These are phyloP conservation scores for Trichoderma sp. DNA, from an alignment of 2,329 filamentous ascomycete genomes.

Conservation along the genomic window DNA sequence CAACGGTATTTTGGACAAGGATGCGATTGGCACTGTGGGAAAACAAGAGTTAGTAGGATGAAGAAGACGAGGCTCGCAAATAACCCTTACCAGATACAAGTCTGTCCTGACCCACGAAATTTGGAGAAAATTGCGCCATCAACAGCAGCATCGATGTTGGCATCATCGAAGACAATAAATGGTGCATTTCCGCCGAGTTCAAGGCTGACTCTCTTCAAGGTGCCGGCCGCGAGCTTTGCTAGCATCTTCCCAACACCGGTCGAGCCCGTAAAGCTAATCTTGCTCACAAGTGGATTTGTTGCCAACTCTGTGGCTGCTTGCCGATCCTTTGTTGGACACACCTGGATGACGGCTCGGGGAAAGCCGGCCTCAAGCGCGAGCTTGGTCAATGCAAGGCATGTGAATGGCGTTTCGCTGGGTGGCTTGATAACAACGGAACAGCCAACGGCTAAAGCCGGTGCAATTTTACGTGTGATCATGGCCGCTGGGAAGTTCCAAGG, in stretches of 20 bases:
- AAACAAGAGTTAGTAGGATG: no score
- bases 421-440: slow-evolving; percentile 74
- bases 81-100: no score
- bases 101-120: no score
- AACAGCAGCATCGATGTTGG: no score
- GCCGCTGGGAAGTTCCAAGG: slow-evolving; percentile 56
- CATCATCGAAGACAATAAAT: not conserved
- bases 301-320: not conserved
- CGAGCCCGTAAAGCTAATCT: not conserved
- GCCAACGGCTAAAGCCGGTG: slow-evolving; percentile 66
- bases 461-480: slow-evolving; percentile 20
- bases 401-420: slow-evolving; percentile 71
- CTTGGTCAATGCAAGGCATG: slow-evolving; percentile 66
- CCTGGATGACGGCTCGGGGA: not conserved
- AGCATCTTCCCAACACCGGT: not conserved
- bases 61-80: no score
- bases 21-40: no score
- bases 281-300: not conserved
- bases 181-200: not conserved
- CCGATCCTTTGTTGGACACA: not conserved
- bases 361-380: slow-evolving; percentile 38
- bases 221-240: not conserved
- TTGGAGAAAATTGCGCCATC: no score
- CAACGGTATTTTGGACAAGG: no score
- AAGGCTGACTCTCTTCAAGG: not conserved